Conservation (phyloP, 208 protist genomes). For the Wallacemonas sp. region DNA sequence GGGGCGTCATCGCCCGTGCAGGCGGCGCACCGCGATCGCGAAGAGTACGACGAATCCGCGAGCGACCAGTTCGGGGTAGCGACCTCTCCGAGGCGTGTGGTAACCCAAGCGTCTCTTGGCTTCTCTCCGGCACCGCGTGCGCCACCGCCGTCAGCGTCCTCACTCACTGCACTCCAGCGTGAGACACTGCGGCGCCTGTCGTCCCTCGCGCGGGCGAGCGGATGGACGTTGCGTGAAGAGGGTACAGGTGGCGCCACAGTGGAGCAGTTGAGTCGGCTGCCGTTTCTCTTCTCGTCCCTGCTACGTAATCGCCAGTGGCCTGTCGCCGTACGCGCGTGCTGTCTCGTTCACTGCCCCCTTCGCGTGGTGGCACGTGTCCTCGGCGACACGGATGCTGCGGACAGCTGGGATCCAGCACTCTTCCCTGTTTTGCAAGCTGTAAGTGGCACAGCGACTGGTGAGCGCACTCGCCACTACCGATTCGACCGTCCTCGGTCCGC, state of each 20-base stretch:
- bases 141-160: too few relatives aligned
- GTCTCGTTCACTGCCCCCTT: constrained; percentile 15
- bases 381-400: neutral
- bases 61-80: too few relatives aligned
- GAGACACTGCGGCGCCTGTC: constrained; percentile 4
- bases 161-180: neutral
- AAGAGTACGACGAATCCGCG: too few relatives aligned
- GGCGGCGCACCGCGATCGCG: too few relatives aligned
- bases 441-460: neutral
- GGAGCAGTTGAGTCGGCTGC: constrained; percentile 17
- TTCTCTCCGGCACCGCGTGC: too few relatives aligned
- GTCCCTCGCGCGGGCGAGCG: constrained; percentile 11
- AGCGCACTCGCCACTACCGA: constrained; percentile 22
- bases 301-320: neutral
- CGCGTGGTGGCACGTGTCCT: constrained; percentile 8
- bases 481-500: constrained; percentile 8
- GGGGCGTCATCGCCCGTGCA: neutral
- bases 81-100: too few relatives aligned
- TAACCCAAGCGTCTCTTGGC: too few relatives aligned
- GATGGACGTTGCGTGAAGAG: constrained; percentile 20
- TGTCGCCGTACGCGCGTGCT: constrained; percentile 25
- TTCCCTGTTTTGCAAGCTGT: neutral
- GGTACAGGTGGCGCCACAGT: neutral
- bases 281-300: constrained; percentile 9
- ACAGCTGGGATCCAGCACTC: neutral